These are phyloP conservation scores for Irpex lacteus DNA, from an alignment of 1,284 basidiomycete species.

Conservation along the genomic window DNA sequence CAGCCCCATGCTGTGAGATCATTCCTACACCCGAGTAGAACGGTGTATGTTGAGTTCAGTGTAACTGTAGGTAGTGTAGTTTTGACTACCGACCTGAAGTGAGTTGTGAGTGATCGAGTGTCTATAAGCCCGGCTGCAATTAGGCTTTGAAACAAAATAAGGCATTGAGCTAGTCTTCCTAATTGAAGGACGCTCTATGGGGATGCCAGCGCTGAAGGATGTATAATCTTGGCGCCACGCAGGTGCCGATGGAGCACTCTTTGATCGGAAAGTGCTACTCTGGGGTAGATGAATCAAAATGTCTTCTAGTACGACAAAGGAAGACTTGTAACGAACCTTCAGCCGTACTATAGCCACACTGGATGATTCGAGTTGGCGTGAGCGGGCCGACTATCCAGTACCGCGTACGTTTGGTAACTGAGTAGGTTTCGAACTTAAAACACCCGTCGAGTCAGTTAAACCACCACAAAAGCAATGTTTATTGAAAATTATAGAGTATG, in stretches of 20 bases:
- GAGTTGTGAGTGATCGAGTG: not conserved
- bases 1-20: not conserved
- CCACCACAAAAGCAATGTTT: no score
- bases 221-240: not conserved
- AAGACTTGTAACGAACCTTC: not conserved
- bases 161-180: not conserved
- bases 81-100: not conserved
- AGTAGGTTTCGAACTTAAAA: no score
- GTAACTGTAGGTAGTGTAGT: not conserved
- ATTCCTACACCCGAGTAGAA: not conserved
- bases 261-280: not conserved
- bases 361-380: no score
- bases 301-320: not conserved
- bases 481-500: no score
- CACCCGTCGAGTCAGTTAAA: no score
- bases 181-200: not conserved
- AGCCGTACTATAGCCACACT: not conserved
- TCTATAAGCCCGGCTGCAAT: no score
- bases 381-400: no score
- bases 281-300: not conserved
- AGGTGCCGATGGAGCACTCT: not conserved
- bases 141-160: no score
- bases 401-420: no score
- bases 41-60: not conserved
- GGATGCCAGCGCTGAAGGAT: not conserved